Evolutionary conservation across 2,329 filamentous ascomycete genomes (phyloP).

Genomic region (Cladosporium velox): DNA sequence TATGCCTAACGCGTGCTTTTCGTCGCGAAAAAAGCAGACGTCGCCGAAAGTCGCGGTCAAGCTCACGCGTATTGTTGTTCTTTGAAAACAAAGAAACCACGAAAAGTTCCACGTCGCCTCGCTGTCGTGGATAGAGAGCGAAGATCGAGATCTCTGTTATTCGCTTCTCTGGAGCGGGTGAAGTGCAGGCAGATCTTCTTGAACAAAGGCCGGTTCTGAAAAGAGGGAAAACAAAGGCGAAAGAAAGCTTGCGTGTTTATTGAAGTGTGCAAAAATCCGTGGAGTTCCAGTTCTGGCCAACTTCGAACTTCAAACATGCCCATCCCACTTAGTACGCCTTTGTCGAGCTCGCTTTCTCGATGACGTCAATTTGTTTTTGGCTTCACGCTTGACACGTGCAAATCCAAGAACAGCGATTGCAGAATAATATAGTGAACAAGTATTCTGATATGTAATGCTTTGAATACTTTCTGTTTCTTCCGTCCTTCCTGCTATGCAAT

Average conservation of each 20-base stretch:
- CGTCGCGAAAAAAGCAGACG: background rate
- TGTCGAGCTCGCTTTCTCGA: background rate
- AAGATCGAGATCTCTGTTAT: background rate
- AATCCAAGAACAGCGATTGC: background rate
- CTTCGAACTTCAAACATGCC: background rate
- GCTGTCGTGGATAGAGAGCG: background rate
- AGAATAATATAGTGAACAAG: background rate
- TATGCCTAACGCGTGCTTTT: background rate
- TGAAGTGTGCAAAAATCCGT: background rate
- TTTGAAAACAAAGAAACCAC: background rate
- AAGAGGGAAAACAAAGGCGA: background rate
- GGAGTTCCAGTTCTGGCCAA: background rate
- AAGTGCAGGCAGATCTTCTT: background rate
- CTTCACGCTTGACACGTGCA: background rate
- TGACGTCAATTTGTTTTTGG: constrained; percentile 1
- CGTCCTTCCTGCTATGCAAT: background rate
- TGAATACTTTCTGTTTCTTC: background rate
- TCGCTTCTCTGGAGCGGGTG: background rate
- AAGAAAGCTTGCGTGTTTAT: background rate
- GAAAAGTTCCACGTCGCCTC: background rate
- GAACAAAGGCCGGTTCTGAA: background rate
- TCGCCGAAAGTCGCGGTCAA: background rate
- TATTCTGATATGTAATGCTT: background rate
- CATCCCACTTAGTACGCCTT: background rate
- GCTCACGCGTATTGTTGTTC: background rate